These are phyloP conservation scores for Hippophae gyantsensis DNA, from an alignment of 306 rosid genomes.

Conservation along the genomic window DNA sequence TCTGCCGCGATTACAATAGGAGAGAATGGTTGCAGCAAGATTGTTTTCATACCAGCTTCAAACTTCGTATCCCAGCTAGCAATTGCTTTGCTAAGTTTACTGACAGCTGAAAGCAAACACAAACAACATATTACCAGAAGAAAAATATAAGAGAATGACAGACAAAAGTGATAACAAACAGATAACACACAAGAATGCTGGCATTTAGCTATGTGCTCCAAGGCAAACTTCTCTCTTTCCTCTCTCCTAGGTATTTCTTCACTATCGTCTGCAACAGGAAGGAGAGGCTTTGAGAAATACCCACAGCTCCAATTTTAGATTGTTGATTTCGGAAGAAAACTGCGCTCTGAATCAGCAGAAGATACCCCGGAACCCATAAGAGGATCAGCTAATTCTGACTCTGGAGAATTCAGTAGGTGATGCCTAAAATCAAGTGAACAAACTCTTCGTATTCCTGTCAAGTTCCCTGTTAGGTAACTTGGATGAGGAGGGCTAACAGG, in stretches of 20 bases:
- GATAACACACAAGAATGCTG: constrained; percentile 69
- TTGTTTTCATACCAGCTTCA: constrained; percentile 57
- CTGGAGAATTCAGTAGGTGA: constrained; percentile 70
- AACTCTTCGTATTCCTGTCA: constrained; percentile 89
- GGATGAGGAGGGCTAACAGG: constrained; percentile 98
- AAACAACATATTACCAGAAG: not conserved
- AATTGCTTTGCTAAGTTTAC: constrained; percentile 71
- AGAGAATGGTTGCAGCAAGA: constrained; percentile 85
- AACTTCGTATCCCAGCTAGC: constrained; percentile 86
- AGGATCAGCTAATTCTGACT: constrained; percentile 89
- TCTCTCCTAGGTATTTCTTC: constrained; percentile 76
- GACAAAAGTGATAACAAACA: not conserved
- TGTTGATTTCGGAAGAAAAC: constrained; percentile 82
- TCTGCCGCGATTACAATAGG: constrained; percentile 89
- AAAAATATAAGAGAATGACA: not conserved
- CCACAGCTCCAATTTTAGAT: constrained; percentile 96
- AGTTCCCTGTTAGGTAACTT: constrained; percentile 65
- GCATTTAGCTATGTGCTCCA: constrained; percentile 90
- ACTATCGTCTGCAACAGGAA: constrained; percentile 57
- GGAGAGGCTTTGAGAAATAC: constrained; percentile 88
- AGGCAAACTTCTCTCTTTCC: constrained; percentile 74
- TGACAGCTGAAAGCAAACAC: constrained; percentile 44
- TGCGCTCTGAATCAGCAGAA: constrained; percentile 58
- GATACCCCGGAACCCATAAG: constrained; percentile 66
- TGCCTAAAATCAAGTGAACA: constrained; percentile 90